These are phyloP conservation scores for Suillus paluster DNA, from an alignment of 768 basidiomycete genomes.

Conservation along the genomic window DNA sequence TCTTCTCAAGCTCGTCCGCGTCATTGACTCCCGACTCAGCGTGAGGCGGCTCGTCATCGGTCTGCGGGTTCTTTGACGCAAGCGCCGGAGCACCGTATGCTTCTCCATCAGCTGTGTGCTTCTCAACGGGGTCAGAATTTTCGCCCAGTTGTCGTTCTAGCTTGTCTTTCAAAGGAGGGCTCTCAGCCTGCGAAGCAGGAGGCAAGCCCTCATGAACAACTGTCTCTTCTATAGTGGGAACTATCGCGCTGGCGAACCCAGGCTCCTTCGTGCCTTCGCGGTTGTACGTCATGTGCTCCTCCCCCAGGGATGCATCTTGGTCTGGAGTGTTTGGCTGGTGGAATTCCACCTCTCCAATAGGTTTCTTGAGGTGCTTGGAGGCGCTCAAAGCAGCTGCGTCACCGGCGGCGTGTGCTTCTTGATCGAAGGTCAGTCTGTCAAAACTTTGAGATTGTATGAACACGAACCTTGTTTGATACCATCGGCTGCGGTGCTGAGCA, in stretches of 20 bases:
- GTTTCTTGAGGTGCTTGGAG: slow-evolving; percentile 44
- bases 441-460: not conserved
- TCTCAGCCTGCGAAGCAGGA: slow-evolving; percentile 35
- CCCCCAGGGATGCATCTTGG: slow-evolving; percentile 44
- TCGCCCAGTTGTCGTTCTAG: slow-evolving; percentile 22
- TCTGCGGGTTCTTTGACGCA: slow-evolving; percentile 44
- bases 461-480: slow-evolving; percentile 55
- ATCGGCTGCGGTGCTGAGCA: slow-evolving; percentile 43
- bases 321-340: not conserved
- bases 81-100: slow-evolving; percentile 61
- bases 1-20: slow-evolving; percentile 51
- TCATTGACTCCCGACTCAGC: slow-evolving; percentile 50
- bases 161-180: slow-evolving; percentile 34
- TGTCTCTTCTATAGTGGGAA: slow-evolving; percentile 76
- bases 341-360: slow-evolving; percentile 1
- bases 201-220: slow-evolving; percentile 54
- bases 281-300: slow-evolving; percentile 57
- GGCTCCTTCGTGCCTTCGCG: slow-evolving; percentile 52
- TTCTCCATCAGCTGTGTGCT: slow-evolving; percentile 46
- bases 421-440: slow-evolving; percentile 12
- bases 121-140: slow-evolving; percentile 26
- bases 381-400: slow-evolving; percentile 42
- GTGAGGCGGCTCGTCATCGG: slow-evolving; percentile 52
- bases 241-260: slow-evolving; percentile 64
- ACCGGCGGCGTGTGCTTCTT: slow-evolving; percentile 46